Evolutionary conservation across 768 basidiomycete species (phyloP).

Genomic region (Suillus decipiens): DNA sequence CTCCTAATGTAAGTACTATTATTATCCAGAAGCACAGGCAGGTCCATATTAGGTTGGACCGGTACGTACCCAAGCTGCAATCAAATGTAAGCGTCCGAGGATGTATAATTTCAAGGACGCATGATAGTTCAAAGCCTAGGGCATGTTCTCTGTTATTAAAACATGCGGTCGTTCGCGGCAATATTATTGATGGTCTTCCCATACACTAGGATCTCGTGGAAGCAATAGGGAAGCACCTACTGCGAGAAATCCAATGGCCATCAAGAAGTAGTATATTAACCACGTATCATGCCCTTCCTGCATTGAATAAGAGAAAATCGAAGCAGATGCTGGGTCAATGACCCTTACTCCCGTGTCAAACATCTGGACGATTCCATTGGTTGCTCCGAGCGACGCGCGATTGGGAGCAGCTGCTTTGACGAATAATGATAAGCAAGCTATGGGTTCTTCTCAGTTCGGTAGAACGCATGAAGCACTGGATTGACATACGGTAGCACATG

Average conservation of each 20-base stretch:
- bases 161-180: background rate
- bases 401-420: conserved; percentile 10
- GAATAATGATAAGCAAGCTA: background rate
- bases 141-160: background rate
- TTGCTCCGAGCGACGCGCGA: background rate
- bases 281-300: background rate
- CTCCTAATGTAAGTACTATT: background rate
- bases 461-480: background rate
- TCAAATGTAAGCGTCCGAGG: background rate
- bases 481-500: conserved; percentile 35
- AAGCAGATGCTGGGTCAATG: background rate
- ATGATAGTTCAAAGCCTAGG: background rate
- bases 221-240: background rate
- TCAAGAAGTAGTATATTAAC: background rate
- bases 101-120: background rate
- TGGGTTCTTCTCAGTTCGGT: background rate
- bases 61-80: background rate
- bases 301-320: background rate
- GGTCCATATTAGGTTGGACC: background rate
- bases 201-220: background rate
- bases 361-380: background rate
- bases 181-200: background rate
- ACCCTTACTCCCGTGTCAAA: background rate
- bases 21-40: background rate
- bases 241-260: background rate